Conservation (phyloP, 2,329 filamentous ascomycete genomes). For the Cladosporium sp. region DNA sequence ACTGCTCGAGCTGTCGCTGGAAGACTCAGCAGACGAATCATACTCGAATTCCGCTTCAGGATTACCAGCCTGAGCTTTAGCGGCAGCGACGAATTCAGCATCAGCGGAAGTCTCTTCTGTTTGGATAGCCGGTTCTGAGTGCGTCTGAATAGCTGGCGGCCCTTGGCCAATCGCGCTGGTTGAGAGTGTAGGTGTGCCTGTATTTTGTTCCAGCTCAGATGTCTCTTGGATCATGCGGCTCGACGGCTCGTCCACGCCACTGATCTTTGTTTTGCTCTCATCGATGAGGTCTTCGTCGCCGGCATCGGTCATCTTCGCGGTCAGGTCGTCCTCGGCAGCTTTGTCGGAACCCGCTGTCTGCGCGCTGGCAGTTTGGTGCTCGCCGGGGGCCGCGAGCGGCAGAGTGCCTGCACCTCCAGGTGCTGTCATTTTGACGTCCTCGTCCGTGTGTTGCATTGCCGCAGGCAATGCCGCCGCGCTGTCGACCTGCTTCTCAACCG, state of each 20-base stretch:
- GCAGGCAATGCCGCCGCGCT: background rate
- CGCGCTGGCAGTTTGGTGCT: background rate
- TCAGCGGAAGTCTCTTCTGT: conserved; percentile 32
- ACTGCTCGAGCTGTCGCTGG: conserved; percentile 46
- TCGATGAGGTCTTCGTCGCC: conserved; percentile 7
- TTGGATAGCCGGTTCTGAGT: background rate
- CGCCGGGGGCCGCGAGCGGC: conserved; percentile 8
- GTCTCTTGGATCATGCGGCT: conserved; percentile 9
- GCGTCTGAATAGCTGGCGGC: conserved; percentile 5
- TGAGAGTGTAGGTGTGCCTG: background rate
- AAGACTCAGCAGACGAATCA: conserved; percentile 30
- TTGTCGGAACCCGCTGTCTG: background rate
- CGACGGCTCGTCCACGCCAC: conserved; percentile 3
- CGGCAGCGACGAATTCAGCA: conserved; percentile 41
- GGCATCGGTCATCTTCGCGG: conserved; percentile 7
- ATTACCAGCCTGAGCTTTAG: conserved; percentile 42
- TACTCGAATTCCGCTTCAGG: conserved; percentile 48
- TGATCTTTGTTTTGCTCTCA: conserved; percentile 1
- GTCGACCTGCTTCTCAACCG: conserved; percentile 2
- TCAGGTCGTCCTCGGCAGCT: background rate
- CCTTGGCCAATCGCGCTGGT: conserved; percentile 22
- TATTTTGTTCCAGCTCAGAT: conserved; percentile 1
- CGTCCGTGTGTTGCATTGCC: background rate
- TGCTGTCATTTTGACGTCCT: background rate
- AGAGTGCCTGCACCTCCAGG: conserved; percentile 2